Evolutionary conservation across 164 flowering plant species (phyloP).

Genomic region (Vitis labrusca): DNA sequence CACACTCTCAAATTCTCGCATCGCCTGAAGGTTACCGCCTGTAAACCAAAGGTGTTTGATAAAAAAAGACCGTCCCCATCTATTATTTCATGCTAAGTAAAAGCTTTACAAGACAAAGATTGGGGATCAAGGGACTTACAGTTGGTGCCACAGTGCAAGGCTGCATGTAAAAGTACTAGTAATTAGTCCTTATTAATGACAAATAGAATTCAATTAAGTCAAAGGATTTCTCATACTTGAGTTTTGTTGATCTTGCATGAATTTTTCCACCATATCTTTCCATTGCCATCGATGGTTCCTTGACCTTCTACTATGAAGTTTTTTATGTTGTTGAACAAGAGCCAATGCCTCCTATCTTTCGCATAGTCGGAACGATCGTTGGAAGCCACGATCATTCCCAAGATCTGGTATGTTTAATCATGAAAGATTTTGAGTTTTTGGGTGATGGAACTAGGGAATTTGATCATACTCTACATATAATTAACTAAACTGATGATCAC

Average conservation of each 20-base stretch:
- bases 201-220: neutral
- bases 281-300: slow-evolving; percentile 46
- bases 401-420: slow-evolving; percentile 15
- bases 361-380: slow-evolving; percentile 21
- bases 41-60: too few relatives aligned
- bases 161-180: slow-evolving; percentile 12
- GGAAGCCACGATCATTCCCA: slow-evolving; percentile 35
- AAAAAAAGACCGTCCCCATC: too few relatives aligned
- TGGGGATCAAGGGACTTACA: slow-evolving; percentile 13
- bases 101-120: too few relatives aligned
- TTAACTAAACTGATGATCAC: slow-evolving; percentile 6
- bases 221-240: slow-evolving; percentile 5
- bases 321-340: slow-evolving; percentile 31
- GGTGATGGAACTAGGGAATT: neutral
- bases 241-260: slow-evolving; percentile 36
- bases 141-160: slow-evolving; percentile 36
- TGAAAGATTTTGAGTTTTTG: neutral
- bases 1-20: too few relatives aligned
- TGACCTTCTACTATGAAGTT: slow-evolving; percentile 45
- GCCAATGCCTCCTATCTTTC: slow-evolving; percentile 34
- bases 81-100: too few relatives aligned
- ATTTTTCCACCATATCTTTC: slow-evolving; percentile 37
- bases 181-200: neutral
- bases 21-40: too few relatives aligned
- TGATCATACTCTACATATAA: neutral